phyloP scores from a whole-genome alignment of 2,329 filamentous ascomycete genomes.

The Mollisia scopiformis region DNA sequence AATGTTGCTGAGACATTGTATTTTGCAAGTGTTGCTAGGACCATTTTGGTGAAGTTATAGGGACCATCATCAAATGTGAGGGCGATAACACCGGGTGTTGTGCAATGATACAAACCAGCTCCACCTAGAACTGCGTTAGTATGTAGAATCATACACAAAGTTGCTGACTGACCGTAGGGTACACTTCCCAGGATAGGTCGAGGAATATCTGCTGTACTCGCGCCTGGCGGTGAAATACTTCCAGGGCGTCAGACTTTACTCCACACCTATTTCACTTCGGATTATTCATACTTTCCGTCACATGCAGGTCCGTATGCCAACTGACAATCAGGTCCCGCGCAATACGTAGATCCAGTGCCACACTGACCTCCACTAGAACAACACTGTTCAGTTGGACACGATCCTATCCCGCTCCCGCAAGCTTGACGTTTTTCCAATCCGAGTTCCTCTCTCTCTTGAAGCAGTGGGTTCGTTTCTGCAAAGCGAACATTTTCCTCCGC shows the following conservation, averaged over 20 bases:
- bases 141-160: not conserved
- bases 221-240: slow-evolving; percentile 2
- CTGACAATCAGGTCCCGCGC: slow-evolving; percentile 60
- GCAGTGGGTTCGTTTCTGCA: not conserved
- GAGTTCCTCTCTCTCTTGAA: not conserved
- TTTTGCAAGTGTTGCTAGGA: slow-evolving; percentile 60
- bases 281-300: slow-evolving; percentile 56
- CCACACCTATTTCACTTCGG: slow-evolving; percentile 56
- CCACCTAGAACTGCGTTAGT: not conserved
- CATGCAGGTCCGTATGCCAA: slow-evolving; percentile 60
- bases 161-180: slow-evolving; percentile 50
- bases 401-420: slow-evolving; percentile 17
- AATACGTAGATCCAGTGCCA: slow-evolving; percentile 47
- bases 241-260: not conserved
- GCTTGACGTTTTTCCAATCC: not conserved
- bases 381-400: slow-evolving; percentile 17
- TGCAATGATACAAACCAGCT: slow-evolving; percentile 54
- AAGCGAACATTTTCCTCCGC: slow-evolving; percentile 5
- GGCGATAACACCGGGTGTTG: slow-evolving; percentile 59
- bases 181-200: slow-evolving; percentile 54
- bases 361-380: slow-evolving; percentile 16
- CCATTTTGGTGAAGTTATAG: slow-evolving; percentile 58
- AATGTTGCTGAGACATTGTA: slow-evolving; percentile 68
- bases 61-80: slow-evolving; percentile 71
- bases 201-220: slow-evolving; percentile 36